Conservation (phyloP, 805 yeast genomes). For the Candida chauliodis region DNA sequence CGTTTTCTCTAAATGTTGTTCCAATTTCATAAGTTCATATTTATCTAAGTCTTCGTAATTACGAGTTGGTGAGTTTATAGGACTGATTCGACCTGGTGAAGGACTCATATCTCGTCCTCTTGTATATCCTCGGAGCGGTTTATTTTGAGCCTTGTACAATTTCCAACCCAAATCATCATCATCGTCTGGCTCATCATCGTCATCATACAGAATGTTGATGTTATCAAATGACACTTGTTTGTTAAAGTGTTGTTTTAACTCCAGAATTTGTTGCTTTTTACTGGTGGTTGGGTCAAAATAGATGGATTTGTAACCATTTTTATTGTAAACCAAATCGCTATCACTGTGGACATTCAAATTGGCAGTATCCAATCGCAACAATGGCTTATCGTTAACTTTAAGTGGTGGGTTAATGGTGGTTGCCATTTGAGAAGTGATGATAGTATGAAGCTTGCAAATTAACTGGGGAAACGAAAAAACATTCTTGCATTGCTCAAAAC, state of each 20-base stretch:
- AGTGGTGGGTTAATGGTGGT: not conserved
- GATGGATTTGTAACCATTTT: not conserved
- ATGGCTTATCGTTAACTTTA: not conserved
- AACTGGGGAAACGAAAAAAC: not conserved
- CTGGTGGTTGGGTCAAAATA: not conserved
- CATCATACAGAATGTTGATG: constrained; percentile 34
- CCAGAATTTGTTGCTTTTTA: constrained; percentile 15
- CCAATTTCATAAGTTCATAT: constrained; percentile 5
- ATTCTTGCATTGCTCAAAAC: too few relatives aligned
- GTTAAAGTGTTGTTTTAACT: constrained; percentile 11
- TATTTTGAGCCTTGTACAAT: constrained; percentile 1
- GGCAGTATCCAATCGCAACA: not conserved
- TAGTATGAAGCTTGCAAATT: too few relatives aligned
- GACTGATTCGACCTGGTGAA: constrained; percentile 10
- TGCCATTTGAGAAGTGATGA: too few relatives aligned
- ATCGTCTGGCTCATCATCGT: constrained; percentile 16
- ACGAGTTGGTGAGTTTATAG: constrained; percentile 11
- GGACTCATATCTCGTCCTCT: constrained; percentile 16
- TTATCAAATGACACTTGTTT: constrained; percentile 54
- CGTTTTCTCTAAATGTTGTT: constrained; percentile 4
- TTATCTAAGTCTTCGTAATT: constrained; percentile 8
- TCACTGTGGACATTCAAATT: not conserved
- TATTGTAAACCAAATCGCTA: not conserved
- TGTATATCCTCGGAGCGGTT: constrained; percentile 4
- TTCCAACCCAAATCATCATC: constrained; percentile 14